Evolutionary conservation across 345 rosid species (phyloP).

Genomic region (Mangifera indica): DNA sequence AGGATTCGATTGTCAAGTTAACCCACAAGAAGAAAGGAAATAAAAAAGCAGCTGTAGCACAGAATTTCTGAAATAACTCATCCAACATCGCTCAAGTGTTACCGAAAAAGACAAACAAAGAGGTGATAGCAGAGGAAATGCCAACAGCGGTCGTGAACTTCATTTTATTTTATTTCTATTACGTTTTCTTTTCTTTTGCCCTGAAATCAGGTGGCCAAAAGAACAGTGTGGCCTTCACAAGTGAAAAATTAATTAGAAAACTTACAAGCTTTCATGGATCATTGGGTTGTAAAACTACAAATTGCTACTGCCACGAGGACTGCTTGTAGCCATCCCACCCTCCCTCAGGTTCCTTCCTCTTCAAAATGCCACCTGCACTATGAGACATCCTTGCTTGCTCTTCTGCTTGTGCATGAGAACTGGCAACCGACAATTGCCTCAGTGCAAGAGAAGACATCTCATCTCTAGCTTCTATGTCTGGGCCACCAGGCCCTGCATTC

Average conservation of each 20-base stretch:
- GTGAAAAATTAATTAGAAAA: conserved; percentile 6
- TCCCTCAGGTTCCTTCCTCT: conserved; percentile 86
- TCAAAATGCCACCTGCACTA: conserved; percentile 47
- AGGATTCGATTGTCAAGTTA: too few relatives aligned
- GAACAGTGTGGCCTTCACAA: background rate
- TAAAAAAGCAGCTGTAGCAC: too few relatives aligned
- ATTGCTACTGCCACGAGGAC: conserved; percentile 67
- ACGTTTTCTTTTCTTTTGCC: background rate
- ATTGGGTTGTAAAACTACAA: conserved; percentile 15
- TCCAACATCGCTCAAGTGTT: background rate
- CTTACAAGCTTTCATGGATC: conserved; percentile 40
- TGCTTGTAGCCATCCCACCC: conserved; percentile 83
- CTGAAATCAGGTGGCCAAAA: background rate
- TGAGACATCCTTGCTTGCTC: conserved; percentile 65
- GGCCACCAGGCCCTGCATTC: conserved; percentile 73
- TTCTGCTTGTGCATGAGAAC: conserved; percentile 50
- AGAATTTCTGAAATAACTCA: background rate
- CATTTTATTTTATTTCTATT: background rate
- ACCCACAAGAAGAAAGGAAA: too few relatives aligned
- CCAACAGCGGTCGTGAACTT: background rate
- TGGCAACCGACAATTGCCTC: conserved; percentile 51
- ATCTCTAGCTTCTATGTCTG: conserved; percentile 61
- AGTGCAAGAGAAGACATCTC: conserved; percentile 42
- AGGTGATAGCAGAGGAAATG: background rate
- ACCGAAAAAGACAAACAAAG: background rate